These are phyloP conservation scores for Eucalyptus urophylla DNA, from an alignment of 345 rosid species.

Conservation along the genomic window DNA sequence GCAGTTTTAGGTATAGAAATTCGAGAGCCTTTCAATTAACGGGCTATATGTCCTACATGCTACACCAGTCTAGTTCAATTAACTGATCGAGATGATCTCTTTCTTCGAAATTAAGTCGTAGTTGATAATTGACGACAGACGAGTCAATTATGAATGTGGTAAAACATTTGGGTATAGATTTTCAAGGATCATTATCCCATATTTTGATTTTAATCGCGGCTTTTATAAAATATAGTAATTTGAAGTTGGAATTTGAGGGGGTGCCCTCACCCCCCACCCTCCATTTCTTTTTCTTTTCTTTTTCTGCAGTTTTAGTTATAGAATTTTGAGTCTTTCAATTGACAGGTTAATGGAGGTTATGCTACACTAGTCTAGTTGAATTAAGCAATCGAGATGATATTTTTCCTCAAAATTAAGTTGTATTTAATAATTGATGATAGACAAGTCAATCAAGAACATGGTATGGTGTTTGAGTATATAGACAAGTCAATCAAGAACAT, in stretches of 20 bases:
- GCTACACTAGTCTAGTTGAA: background rate
- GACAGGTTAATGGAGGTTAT: background rate
- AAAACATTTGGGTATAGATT: background rate
- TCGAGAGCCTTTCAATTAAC: background rate
- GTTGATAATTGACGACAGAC: background rate
- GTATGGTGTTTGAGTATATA: background rate
- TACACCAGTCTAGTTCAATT: background rate
- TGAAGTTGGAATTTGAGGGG: background rate
- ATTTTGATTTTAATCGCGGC: background rate
- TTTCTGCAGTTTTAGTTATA: background rate
- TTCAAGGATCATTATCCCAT: background rate
- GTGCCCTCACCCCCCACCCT: too few species aligned
- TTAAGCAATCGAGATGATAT: background rate
- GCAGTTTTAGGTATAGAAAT: background rate
- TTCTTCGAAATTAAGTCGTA: background rate
- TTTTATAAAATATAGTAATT: background rate
- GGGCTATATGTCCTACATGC: background rate
- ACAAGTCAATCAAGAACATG: background rate
- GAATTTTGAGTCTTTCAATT: background rate
- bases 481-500: background rate
- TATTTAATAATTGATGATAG: background rate
- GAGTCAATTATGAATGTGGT: background rate
- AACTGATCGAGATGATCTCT: background rate
- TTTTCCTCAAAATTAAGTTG: background rate
- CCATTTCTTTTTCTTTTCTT: too few species aligned